Evolutionary conservation across 305 asterid species (phyloP).

Genomic region (Solanum chacoense): DNA sequence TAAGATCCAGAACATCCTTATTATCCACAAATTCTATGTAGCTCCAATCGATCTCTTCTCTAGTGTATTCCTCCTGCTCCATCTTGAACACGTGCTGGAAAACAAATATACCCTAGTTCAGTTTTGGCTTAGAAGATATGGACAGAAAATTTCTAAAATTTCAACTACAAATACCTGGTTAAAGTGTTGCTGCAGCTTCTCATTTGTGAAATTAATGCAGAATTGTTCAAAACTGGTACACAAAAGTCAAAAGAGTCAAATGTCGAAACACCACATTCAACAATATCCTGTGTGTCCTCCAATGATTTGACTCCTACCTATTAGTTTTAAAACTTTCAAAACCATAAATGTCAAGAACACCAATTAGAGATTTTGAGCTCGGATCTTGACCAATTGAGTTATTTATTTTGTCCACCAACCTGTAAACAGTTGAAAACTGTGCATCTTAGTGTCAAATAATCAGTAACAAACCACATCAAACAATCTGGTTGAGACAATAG

Average conservation of each 20-base stretch:
- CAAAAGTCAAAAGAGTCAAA: constrained; percentile 3
- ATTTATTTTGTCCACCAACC: constrained; percentile 96
- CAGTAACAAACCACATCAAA: not conserved
- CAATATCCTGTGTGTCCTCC: not conserved
- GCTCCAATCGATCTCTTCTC: constrained; percentile 92
- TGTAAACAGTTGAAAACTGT: constrained; percentile 16
- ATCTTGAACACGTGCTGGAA: constrained; percentile 89
- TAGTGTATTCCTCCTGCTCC: constrained; percentile 97
- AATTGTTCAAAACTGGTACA: constrained; percentile 84
- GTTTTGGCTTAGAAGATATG: constrained; percentile 3
- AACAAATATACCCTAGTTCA: constrained; percentile 1
- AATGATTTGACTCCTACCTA: constrained; percentile 40
- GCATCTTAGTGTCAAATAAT: constrained; percentile 1
- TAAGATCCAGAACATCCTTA: constrained; percentile 87
- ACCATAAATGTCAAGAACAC: constrained; percentile 95
- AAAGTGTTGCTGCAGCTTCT: constrained; percentile 97
- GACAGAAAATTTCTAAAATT: constrained; percentile 4
- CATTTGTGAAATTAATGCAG: constrained; percentile 92
- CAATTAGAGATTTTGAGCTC: constrained; percentile 68
- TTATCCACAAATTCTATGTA: constrained; percentile 92
- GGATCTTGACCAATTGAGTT: constrained; percentile 88
- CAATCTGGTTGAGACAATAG: not conserved
- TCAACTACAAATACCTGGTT: constrained; percentile 55
- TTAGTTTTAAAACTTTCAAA: constrained; percentile 86
- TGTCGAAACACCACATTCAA: not conserved